Evolutionary conservation across 768 basidiomycete species (phyloP).

Genomic region (Thelephora aurantiotincta): DNA sequence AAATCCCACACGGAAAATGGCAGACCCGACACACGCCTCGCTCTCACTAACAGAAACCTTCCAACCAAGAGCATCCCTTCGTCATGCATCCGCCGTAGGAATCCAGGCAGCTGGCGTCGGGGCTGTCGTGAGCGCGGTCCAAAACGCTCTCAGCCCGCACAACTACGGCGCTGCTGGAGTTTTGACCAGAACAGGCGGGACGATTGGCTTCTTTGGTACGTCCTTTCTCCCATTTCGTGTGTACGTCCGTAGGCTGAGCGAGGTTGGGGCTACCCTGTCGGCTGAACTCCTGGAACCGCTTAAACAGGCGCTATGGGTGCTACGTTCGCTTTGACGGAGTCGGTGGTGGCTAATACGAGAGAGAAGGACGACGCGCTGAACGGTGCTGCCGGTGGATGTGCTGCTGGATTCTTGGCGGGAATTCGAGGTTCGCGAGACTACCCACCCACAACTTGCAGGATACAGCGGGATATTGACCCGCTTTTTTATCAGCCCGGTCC

Average conservation of each 20-base stretch:
- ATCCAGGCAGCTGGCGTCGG: conserved; percentile 56
- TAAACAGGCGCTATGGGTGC: conserved; percentile 75
- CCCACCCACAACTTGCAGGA: conserved; percentile 1
- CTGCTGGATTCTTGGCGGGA: conserved; percentile 86
- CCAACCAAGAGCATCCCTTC: conserved; percentile 38
- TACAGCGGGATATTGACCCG: conserved; percentile 7
- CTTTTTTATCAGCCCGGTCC: conserved; percentile 48
- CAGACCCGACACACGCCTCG: conserved; percentile 5
- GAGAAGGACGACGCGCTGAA: conserved; percentile 70
- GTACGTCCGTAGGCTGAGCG: background rate
- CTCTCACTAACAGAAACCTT: conserved; percentile 11
- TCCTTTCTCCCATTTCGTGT: background rate
- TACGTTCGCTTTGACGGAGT: conserved; percentile 73
- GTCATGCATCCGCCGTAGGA: conserved; percentile 41
- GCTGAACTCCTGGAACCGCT: background rate
- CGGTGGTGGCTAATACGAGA: conserved; percentile 68
- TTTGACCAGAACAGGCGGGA: conserved; percentile 74
- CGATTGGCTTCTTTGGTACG: conserved; percentile 86
- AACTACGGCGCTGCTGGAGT: conserved; percentile 74
- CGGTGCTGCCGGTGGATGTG: conserved; percentile 78
- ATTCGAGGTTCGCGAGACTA: conserved; percentile 44
- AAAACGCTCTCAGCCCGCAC: conserved; percentile 73
- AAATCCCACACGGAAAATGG: background rate
- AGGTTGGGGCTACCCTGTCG: conserved; percentile 1
- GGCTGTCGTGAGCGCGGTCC: conserved; percentile 54